A percentile compares a stretch with the other conserved stretches of the same genome.
phyloP scores from a whole-genome alignment of 2,329 filamentous ascomycete genomes.

The Talaromyces sp. region DNA sequence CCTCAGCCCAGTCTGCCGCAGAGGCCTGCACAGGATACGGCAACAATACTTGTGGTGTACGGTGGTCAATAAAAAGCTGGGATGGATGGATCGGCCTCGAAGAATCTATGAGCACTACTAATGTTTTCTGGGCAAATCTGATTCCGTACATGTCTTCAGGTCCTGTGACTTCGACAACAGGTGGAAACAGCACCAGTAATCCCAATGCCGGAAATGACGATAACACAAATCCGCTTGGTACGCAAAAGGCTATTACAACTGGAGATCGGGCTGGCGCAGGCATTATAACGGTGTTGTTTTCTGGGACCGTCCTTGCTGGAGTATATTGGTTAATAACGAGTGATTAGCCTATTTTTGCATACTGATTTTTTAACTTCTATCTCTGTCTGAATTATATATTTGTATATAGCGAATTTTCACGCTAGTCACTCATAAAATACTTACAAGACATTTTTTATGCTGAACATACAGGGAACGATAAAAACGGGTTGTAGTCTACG shows the following conservation, averaged over 20 bases:
- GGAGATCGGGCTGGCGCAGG: conserved; percentile 40
- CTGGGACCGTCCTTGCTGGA: conserved; percentile 28
- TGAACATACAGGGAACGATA: neutral
- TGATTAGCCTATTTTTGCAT: neutral
- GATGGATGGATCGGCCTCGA: conserved; percentile 34
- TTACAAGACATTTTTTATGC: neutral
- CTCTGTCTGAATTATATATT: neutral
- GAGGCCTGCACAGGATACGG: conserved; percentile 48
- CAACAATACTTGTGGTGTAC: conserved; percentile 31
- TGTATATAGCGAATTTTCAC: neutral
- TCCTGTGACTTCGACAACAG: conserved; percentile 25
- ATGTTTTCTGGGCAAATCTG: conserved; percentile 29
- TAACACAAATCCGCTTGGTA: conserved; percentile 12
- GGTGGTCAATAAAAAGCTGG: conserved; percentile 34
- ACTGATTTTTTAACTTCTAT: neutral
- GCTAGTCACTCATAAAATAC: neutral
- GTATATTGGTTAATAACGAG: conserved; percentile 29
- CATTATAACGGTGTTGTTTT: conserved; percentile 36
- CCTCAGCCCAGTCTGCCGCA: conserved; percentile 52
- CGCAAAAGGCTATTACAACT: conserved; percentile 18
- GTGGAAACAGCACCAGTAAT: conserved; percentile 28
- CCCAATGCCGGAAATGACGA: conserved; percentile 19
- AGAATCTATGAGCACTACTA: conserved; percentile 36
- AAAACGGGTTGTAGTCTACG: neutral
- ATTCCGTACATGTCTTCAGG: conserved; percentile 14